Base-by-base conservation (phyloP, 305 asterid species). In the Fraxinus sp. region DNA sequence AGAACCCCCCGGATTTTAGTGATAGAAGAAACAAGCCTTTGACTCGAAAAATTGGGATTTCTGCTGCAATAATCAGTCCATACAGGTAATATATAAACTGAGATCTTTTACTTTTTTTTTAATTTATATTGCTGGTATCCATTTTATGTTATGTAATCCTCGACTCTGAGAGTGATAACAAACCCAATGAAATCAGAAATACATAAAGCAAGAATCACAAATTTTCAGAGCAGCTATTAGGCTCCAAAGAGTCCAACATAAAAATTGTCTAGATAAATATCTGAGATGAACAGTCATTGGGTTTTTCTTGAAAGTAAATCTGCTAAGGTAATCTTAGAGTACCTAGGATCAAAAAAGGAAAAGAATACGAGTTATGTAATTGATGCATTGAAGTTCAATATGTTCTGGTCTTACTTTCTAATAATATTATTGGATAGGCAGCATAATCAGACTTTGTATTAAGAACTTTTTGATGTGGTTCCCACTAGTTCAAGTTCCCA, bases 61-160 rank as follows among this genome's bases (percentile, higher is more conserved):
- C 98, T 33, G 94, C 98, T 44, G 97, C 97, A 66, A 89, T 95
- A 13, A 86, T 93, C 83, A 95, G 98, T 74, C 98, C 98, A 14
- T 94, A 94, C 91, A 92, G 98, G 99, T 95, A 78, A 83, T 26
- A 26, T 18, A 10, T 37, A 3, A 36, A 0, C 71, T 41, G 1
- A 62, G 10, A 3, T 68, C 24, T 72, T 35, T 32, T 1, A n/a
- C 24, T n/a, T n/a, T 4, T 75, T 1, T 24, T 1, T 44, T 1
- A 18, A 32, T 8, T 14, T 73, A 72, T 16, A 33, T 72, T 73
- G 39, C 16, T 64, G 73, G 22, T 28, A 28, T 68, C 73, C 73
- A 64, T 64, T 64, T 24, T 24, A 64, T 26, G n/a, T 24, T 24
- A 64, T 64, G n/a, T 64, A 24, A 24, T 64, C 72, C 33, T 64